A percentile compares a stretch with the other conserved stretches of the same genome.
Evolutionary conservation across 192 early-diverging fungal genomes (phyloP).

Genomic region (Coemansia biformis): DNA sequence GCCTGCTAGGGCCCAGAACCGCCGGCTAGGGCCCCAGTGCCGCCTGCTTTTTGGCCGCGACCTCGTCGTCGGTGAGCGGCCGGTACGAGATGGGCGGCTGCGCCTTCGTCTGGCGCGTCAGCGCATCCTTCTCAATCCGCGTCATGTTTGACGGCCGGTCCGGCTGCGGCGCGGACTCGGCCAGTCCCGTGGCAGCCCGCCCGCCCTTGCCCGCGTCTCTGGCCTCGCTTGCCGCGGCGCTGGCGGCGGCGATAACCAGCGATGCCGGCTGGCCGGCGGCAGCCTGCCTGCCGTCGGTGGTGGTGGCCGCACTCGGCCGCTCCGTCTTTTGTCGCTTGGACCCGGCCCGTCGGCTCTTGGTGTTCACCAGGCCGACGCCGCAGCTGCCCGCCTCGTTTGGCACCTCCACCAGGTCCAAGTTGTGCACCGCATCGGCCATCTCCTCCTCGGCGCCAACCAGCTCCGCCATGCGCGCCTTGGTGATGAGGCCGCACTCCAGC

Average conservation of each 20-base stretch:
- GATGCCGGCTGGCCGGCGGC: slow-evolving; percentile 12
- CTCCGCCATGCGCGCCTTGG: slow-evolving; percentile 26
- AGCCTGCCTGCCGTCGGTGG: slow-evolving; percentile 1
- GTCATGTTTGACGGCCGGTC: neutral
- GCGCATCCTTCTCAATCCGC: slow-evolving; percentile 3
- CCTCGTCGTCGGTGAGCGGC: slow-evolving; percentile 34
- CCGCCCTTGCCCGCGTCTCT: slow-evolving; percentile 1
- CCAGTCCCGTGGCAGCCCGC: neutral
- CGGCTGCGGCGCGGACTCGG: neutral
- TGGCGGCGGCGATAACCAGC: slow-evolving; percentile 30
- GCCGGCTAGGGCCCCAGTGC: too few species aligned
- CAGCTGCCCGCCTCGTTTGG: slow-evolving; percentile 30
- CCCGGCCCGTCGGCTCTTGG: neutral
- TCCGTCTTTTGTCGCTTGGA: slow-evolving; percentile 30
- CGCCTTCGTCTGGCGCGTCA: slow-evolving; percentile 15
- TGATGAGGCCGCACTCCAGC: slow-evolving; percentile 38
- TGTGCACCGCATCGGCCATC: slow-evolving; percentile 21
- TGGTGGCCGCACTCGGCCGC: neutral
- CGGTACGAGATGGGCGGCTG: slow-evolving; percentile 24
- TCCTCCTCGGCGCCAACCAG: slow-evolving; percentile 29
- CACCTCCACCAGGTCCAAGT: slow-evolving; percentile 19
- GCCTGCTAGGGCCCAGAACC: too few species aligned
- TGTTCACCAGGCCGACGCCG: slow-evolving; percentile 22
- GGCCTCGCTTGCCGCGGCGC: slow-evolving; percentile 28
- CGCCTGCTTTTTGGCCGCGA: slow-evolving; percentile 39